Percentiles rank a stretch among this genome's conserved stretches.
phyloP scores from a whole-genome alignment of 345 rosid genomes.

The Psidium guajava region DNA sequence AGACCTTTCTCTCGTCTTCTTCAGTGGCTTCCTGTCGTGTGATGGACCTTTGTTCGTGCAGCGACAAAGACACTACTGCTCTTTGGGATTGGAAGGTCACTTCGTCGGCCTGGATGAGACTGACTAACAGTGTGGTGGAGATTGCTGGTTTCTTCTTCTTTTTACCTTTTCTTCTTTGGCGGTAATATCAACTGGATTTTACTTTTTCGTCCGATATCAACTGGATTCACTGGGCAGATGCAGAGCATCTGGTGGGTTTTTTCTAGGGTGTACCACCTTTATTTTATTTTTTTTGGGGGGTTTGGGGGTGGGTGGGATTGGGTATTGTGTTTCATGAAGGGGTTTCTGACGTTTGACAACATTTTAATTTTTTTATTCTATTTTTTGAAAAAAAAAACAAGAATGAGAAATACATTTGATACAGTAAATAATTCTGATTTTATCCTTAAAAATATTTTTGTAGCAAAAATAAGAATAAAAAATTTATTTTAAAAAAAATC shows the following conservation, averaged over 20 bases:
- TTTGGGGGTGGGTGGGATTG: too few relatives aligned
- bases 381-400: too few relatives aligned
- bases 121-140: not conserved
- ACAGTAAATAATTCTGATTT: too few relatives aligned
- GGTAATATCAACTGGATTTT: not conserved
- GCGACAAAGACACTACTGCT: not conserved
- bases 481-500: too few relatives aligned
- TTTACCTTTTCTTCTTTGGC: not conserved
- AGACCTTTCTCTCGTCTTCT: not conserved
- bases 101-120: not conserved
- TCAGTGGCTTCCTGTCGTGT: not conserved
- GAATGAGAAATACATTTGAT: too few relatives aligned
- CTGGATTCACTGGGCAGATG: not conserved
- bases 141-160: not conserved
- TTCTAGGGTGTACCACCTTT: not conserved
- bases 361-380: too few relatives aligned
- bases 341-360: too few relatives aligned
- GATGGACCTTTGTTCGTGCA: not conserved
- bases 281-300: too few relatives aligned
- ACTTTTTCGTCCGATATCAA: not conserved
- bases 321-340: too few relatives aligned
- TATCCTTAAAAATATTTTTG: too few relatives aligned
- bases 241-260: not conserved
- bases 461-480: too few relatives aligned
- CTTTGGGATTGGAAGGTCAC: not conserved